phyloP scores from a whole-genome alignment of 2,329 filamentous ascomycete genomes.

The Pyrenophora tritici-repentis region DNA sequence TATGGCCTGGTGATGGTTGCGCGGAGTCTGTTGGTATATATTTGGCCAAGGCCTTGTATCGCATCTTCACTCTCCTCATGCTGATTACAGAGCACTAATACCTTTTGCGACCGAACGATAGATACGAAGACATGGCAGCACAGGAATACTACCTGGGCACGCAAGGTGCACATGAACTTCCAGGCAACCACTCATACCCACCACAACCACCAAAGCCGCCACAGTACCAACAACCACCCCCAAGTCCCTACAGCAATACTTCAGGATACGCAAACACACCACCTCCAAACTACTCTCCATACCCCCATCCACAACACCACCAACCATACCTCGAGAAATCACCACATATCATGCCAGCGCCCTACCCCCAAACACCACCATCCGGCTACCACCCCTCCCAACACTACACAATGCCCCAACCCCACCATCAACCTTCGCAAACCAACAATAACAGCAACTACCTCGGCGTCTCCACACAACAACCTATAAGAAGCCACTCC shows the following conservation, averaged over 20 bases:
- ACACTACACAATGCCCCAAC: not conserved
- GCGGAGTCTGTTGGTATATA: slow-evolving; percentile 31
- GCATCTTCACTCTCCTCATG: not conserved
- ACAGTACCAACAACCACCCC: slow-evolving; percentile 23
- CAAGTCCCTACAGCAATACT: slow-evolving; percentile 11
- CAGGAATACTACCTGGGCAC: slow-evolving; percentile 42
- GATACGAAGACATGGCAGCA: slow-evolving; percentile 35
- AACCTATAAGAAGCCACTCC: slow-evolving; percentile 36
- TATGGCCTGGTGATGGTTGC: slow-evolving; percentile 29
- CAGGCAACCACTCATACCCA: slow-evolving; percentile 22
- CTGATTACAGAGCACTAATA: not conserved
- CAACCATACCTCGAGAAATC: slow-evolving; percentile 12
- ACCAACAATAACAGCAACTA: slow-evolving; percentile 26
- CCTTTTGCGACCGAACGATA: not conserved
- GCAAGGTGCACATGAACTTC: slow-evolving; percentile 26
- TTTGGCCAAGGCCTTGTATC: slow-evolving; percentile 18
- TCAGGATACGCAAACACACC: slow-evolving; percentile 19
- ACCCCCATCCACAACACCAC: slow-evolving; percentile 25
- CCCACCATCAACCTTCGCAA: slow-evolving; percentile 17
- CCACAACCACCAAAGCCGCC: slow-evolving; percentile 17
- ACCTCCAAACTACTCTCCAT: slow-evolving; percentile 11
- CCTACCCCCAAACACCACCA: slow-evolving; percentile 29
- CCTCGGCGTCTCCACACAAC: slow-evolving; percentile 35
- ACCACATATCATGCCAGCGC: slow-evolving; percentile 11
- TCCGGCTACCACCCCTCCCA: slow-evolving; percentile 18